Conservation (phyloP, 306 rosid species). For the Ziziphus jujuba region DNA sequence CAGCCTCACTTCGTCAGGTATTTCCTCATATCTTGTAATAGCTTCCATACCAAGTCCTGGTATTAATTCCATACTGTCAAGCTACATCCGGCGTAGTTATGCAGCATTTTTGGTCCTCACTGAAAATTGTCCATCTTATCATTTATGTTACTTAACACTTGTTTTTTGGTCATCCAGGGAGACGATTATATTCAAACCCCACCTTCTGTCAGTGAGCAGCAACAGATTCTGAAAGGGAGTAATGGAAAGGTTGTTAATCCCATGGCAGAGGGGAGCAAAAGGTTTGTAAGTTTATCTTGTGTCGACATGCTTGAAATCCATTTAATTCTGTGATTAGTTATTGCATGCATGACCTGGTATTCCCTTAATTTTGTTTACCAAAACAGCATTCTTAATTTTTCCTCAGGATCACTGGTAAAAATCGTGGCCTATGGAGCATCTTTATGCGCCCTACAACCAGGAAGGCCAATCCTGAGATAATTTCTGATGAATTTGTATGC, state of each 20-base stretch:
- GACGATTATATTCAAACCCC: constrained; percentile 45
- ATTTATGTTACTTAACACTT: constrained; percentile 12
- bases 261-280: constrained; percentile 43
- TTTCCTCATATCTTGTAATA: constrained; percentile 1
- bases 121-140: constrained; percentile 20
- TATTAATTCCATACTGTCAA: background rate
- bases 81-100: background rate
- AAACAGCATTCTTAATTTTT: constrained; percentile 1
- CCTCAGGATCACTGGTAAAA: constrained; percentile 45
- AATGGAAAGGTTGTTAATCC: constrained; percentile 44
- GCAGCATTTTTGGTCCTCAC: background rate
- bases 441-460: constrained; percentile 43
- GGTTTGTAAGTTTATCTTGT: constrained; percentile 46
- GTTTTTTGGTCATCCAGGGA: constrained; percentile 50
- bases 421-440: constrained; percentile 63
- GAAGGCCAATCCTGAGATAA: constrained; percentile 53
- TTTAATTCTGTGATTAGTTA: constrained; percentile 17
- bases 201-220: constrained; percentile 41
- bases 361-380: background rate
- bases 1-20: constrained; percentile 84
- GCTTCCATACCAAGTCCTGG: background rate
- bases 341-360: background rate
- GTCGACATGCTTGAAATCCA: constrained; percentile 13
- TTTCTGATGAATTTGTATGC: constrained; percentile 52
- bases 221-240: constrained; percentile 40